These are phyloP conservation scores for Xylaria palmicola DNA, from an alignment of 495 filamentous ascomycete genomes.

Conservation along the genomic window DNA sequence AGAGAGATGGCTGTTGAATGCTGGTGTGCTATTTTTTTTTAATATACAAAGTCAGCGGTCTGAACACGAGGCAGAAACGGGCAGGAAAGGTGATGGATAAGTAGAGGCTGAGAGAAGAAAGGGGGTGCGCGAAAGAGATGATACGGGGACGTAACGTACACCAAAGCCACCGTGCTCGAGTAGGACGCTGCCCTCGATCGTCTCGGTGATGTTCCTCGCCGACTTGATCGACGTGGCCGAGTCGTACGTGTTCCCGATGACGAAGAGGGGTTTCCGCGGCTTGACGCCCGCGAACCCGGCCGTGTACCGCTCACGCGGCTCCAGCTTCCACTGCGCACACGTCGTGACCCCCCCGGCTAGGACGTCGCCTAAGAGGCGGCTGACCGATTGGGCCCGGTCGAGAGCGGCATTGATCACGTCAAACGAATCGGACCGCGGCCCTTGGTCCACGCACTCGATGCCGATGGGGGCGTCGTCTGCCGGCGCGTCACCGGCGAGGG, in stretches of 20 bases:
- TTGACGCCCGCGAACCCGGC: slow-evolving; percentile 40
- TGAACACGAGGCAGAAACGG: neutral
- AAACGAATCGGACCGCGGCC: neutral
- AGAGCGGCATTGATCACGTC: slow-evolving; percentile 1
- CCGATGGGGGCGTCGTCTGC: slow-evolving; percentile 6
- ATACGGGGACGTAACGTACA: slow-evolving; percentile 39
- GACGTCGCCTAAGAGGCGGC: slow-evolving; percentile 18
- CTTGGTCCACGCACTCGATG: slow-evolving; percentile 12
- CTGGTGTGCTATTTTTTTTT: slow-evolving; percentile 44
- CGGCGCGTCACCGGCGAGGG: neutral
- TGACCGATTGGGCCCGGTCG: slow-evolving; percentile 5
- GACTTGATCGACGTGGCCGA: slow-evolving; percentile 43
- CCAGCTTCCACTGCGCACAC: slow-evolving; percentile 46
- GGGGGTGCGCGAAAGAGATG: neutral
- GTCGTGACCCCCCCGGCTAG: slow-evolving; percentile 17
- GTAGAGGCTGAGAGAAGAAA: neutral
- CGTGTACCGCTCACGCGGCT: slow-evolving; percentile 43
- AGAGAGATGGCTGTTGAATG: slow-evolving; percentile 47
- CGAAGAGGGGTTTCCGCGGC: slow-evolving; percentile 45
- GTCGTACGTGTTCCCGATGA: slow-evolving; percentile 46
- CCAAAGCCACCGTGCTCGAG: slow-evolving; percentile 55
- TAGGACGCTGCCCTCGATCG: slow-evolving; percentile 53
- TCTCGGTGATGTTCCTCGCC: slow-evolving; percentile 50
- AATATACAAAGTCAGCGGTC: neutral
- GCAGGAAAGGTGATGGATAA: neutral